Evolutionary conservation across 495 filamentous ascomycete species (phyloP).

Genomic region (Xylaria scruposa): DNA sequence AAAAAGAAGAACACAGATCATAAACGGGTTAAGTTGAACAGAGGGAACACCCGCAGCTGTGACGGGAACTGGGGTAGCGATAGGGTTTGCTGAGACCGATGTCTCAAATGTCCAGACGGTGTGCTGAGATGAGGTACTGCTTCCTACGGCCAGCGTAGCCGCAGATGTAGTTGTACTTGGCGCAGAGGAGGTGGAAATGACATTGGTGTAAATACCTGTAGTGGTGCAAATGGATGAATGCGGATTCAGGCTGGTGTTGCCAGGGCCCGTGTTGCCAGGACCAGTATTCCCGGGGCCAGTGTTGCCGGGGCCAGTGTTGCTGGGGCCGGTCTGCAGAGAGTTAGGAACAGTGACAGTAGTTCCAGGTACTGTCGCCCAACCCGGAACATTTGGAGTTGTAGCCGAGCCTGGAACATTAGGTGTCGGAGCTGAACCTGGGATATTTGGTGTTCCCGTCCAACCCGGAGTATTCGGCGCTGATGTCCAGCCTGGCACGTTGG

Average conservation of each 20-base stretch:
- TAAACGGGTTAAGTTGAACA: not conserved
- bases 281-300: not conserved
- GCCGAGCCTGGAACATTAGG: not conserved
- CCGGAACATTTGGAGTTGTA: not conserved
- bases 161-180: conserved; percentile 22
- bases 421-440: conserved; percentile 4
- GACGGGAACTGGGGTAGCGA: conserved; percentile 11
- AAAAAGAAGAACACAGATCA: not conserved
- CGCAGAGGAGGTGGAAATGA: conserved; percentile 16
- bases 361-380: conserved; percentile 16
- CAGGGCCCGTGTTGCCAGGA: not conserved
- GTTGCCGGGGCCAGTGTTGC: not conserved
- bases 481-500: not conserved
- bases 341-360: conserved; percentile 19
- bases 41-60: conserved; percentile 3
- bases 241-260: not conserved
- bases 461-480: not conserved
- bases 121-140: conserved; percentile 13
- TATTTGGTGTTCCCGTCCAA: not conserved
- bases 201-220: conserved; percentile 26
- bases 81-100: conserved; percentile 4
- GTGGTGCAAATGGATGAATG: conserved; percentile 25
- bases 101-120: conserved; percentile 17
- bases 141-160: conserved; percentile 19
- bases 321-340: not conserved